Evolutionary conservation across 1,284 basidiomycete genomes (phyloP), one percentile per base, ranked within the genome.

Genomic region (Mycena citricolor): DNA sequence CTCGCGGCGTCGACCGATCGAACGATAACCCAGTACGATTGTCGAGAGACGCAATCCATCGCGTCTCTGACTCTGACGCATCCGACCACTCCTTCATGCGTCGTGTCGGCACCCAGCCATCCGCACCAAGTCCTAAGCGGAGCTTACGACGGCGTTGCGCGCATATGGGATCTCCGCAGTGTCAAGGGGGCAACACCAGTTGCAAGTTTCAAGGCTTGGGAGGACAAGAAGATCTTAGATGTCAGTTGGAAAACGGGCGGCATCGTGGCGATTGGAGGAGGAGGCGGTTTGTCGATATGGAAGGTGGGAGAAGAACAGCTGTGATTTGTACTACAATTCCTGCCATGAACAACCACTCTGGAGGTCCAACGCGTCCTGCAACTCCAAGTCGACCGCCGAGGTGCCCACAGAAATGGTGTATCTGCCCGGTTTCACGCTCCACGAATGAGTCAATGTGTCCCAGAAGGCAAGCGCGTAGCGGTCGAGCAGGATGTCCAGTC

Each of bases 81-180:
- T 57, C 71, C 82, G 4, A 77, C 86, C 0, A 87, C 86, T 5
- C 89, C 92, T 0, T 85, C 88, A 0, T 82, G 83, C 44, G 64
- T 94, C 14, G 71, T 75, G 1, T 62, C 77, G 0, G 73, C 74
- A 0, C 55, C 65, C 3, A 52, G 41, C 4, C 54, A 54, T 8
- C 55, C 62, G 13, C 61, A 86, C 56, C 88, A 90, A 53, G 71
- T 94, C 14, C 73, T 87, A 7, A 87, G 81, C 1, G 93, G 90
- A 2, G 83, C 85, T 0, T 93, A 94, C 61, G 89, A 93, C 51
- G 90, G 91, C 25, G 69, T 83, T 1, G 82, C 87, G 2, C 77
- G 91, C 20, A 69, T 97, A 14, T 97, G 92, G 92, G 94, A 97
- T 63, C 66, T 92, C 21, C 74, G 92, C 1, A 88, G 83, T 55